Evolutionary conservation across 805 yeast genomes (phyloP), one percentile per base, ranked within the genome.

Genomic region (Zygotorulaspora chibaensis): DNA sequence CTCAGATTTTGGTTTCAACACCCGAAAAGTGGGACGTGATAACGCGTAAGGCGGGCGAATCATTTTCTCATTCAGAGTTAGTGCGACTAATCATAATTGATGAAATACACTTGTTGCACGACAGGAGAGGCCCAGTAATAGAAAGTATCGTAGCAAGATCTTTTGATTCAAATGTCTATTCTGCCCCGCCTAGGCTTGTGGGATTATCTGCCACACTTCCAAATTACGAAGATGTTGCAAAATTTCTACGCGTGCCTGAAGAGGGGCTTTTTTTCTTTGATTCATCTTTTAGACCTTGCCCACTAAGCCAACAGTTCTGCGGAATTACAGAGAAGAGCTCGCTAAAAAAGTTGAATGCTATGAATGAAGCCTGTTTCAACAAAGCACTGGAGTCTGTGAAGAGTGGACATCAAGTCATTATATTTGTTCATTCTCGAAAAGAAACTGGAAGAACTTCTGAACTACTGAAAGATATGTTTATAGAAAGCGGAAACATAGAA

Each of bases 11-110:
- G 40, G 95, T 91, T 1, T 87, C 96, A 0, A 91, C 99, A 0
- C 98, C 98, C 0, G 99, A 93, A 61, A 91, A 90, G 60, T 91
- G 98, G 98, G 98, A 93, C 68, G 87, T 93, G 16, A 83, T 90
- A 12, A 90, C 96, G 0, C 76, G 99, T 68, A 91, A 91, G 58
- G 74, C 75, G 35, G 72, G 80, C 16, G 91, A 86, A 48, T 70
- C 78, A 3, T 70, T 79, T 2, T 77, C 84, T 18, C 83, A 81
- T 55, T 76, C 82, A 1, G 73, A 76, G 29, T 67, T 80, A 1
- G 93, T 88, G 1, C 74, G 78, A 34, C 72, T 91, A 17, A 66
- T 91, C 8, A 84, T 91, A 23, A 80, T 93, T 41, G 99, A 91
- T 70, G 99, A 91, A 65, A 84, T 91, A 47, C 99, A 91, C 72